Evolutionary conservation across 2,329 filamentous ascomycete species (phyloP), one percentile per base, ranked within the genome.

Genomic region (Monosporascus sp.): DNA sequence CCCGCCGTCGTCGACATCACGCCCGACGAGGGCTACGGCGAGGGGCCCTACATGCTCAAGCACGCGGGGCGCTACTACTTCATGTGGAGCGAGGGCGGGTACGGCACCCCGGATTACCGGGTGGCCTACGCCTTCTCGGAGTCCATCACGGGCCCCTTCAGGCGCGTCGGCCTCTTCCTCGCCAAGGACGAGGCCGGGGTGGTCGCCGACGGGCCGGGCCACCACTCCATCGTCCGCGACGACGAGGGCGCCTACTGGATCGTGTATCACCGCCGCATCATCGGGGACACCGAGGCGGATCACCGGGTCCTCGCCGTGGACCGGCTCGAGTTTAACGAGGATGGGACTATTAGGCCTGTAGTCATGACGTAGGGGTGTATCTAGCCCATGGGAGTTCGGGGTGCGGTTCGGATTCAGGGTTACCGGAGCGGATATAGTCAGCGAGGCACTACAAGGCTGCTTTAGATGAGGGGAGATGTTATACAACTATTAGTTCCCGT

Each of bases 51-150:
- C 45, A 49, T 52, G 50, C 14, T 52, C 1, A 52, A 52, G 50
- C 50, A 27, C 35, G 50, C 14, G 22, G 50, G 46, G 15, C 27
- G 20, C 20, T 52, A 52, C 41, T 52, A 52, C 44, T 41, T 52
- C 37, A 52, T 52, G 50, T 52, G 50, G 50, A 49, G 44, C 44
- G 50, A 52, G 45, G 50, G 50, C 24, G 27, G 27, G 2, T 52
- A 52, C 50, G 50, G 50, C 3, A 49, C 44, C 8, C 50, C 50
- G 2, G 50, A 52, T 11, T 52, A 52, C 18, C 44, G 44, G 5
- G 50, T 44, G n/a, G 50, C 50, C 17, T 52, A 52, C 25, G 50
- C 50, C 6, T 17, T 47, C 20, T 48, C 50, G 15, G 44, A 49
- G 9, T 35, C 37, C 37, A 11, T 52, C n/a, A 24, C n/a, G 36